Percentiles rank a stretch among this genome's conserved stretches.
These are phyloP conservation scores for Stephania yunnanensis DNA, from an alignment of 164 flowering plant species.

Conservation along the genomic window DNA sequence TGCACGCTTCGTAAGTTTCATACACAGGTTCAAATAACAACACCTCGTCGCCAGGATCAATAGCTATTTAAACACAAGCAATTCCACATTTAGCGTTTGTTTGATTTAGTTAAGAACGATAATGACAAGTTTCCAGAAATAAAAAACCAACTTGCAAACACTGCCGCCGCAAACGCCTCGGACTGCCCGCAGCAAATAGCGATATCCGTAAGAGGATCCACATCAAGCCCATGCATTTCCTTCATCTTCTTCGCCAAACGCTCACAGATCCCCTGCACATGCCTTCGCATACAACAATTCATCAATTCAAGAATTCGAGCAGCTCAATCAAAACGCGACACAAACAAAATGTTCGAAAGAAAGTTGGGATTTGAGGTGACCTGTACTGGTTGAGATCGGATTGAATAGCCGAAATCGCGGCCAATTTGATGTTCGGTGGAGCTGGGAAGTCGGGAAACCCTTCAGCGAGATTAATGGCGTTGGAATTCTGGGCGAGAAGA, in stretches of 20 bases:
- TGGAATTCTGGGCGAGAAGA: constrained; percentile 58
- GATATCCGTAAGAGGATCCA: constrained; percentile 59
- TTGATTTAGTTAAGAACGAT: neutral
- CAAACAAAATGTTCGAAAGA: too few relatives aligned
- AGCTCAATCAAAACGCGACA: neutral
- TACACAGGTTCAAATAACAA: constrained; percentile 69
- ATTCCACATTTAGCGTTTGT: neutral
- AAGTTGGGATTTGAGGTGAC: constrained; percentile 20
- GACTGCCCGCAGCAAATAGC: constrained; percentile 81
- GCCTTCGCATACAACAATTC: constrained; percentile 29
- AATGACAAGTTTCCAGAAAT: neutral
- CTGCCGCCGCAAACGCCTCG: constrained; percentile 80
- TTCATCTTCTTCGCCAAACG: constrained; percentile 42
- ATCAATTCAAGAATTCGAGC: neutral
- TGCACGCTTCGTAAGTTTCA: constrained; percentile 69
- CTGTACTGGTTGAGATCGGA: constrained; percentile 86
- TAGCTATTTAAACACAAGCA: constrained; percentile 29
- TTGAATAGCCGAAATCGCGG: constrained; percentile 70
- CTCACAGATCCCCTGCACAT: constrained; percentile 77
- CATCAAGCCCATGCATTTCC: constrained; percentile 41
- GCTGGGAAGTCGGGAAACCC: constrained; percentile 88
- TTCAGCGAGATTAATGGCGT: constrained; percentile 83
- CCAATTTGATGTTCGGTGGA: constrained; percentile 46
- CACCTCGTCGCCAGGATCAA: constrained; percentile 74
- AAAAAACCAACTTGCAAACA: constrained; percentile 52